Conservation (phyloP, 352 stramenopile species). For the Phytophthora kernoviae region DNA sequence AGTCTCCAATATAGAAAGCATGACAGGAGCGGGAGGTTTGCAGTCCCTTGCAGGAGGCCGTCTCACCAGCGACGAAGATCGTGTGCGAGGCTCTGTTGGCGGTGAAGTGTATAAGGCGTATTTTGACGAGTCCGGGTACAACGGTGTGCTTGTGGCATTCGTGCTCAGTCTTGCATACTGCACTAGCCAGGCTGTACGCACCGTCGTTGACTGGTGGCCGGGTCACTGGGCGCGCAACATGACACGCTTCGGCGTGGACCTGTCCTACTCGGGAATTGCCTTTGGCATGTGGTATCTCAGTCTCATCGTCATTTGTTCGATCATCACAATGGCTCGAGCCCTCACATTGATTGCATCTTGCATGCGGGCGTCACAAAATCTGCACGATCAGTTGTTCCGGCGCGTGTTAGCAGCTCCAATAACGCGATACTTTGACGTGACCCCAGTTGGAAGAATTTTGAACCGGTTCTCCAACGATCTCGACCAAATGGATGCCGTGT, state of each 20-base stretch:
- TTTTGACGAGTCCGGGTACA: conserved; percentile 39
- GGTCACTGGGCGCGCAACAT: conserved; percentile 34
- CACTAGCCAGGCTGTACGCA: conserved; percentile 17
- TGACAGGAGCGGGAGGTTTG: not conserved
- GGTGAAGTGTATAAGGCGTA: conserved; percentile 39
- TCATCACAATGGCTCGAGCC: conserved; percentile 27
- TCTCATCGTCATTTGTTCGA: conserved; percentile 32
- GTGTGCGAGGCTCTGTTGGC: conserved; percentile 38
- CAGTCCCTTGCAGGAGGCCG: too few species aligned
- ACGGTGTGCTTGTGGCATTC: conserved; percentile 19
- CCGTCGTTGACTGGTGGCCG: conserved; percentile 35
- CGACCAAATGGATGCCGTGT: conserved; percentile 52
- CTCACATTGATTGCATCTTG: conserved; percentile 47
- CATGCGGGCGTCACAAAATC: conserved; percentile 39
- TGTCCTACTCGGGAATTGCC: conserved; percentile 38
- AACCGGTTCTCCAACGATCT: conserved; percentile 67
- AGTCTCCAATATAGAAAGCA: too few species aligned
- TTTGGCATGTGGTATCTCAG: conserved; percentile 50
- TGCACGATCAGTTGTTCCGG: conserved; percentile 56
- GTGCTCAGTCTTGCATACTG: conserved; percentile 8
- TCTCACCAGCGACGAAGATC: too few species aligned
- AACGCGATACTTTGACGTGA: conserved; percentile 66
- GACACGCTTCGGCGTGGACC: conserved; percentile 13
- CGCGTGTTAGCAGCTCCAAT: conserved; percentile 51
- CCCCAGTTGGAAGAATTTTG: conserved; percentile 57